Evolutionary conservation across 192 early-diverging fungal genomes (phyloP).

Genomic region (Lobosporangium transversale): DNA sequence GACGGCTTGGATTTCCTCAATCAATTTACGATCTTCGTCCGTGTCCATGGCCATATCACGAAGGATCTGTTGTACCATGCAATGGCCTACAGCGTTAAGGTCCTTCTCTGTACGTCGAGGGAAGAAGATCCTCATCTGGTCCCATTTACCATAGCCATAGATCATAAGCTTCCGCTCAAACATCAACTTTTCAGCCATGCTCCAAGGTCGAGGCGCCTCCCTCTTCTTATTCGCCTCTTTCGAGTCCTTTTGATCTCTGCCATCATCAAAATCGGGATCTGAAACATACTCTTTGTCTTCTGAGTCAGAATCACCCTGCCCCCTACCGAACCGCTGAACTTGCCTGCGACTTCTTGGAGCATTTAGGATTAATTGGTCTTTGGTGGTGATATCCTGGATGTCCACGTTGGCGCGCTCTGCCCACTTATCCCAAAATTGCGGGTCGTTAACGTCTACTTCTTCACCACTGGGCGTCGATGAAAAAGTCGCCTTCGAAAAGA

Average conservation of each 20-base stretch:
- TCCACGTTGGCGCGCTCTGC: conserved; percentile 80
- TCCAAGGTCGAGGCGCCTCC: conserved; percentile 59
- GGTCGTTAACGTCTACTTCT: conserved; percentile 84
- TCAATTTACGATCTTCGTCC: conserved; percentile 67
- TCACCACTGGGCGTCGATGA: conserved; percentile 45
- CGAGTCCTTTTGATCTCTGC: conserved; percentile 26
- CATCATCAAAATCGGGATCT: conserved; percentile 58
- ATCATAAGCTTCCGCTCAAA: conserved; percentile 72
- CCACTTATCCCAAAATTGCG: conserved; percentile 91
- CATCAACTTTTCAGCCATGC: conserved; percentile 63
- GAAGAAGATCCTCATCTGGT: conserved; percentile 67
- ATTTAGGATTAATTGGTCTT: conserved; percentile 73
- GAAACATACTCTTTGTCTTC: conserved; percentile 59
- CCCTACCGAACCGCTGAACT: conserved; percentile 60
- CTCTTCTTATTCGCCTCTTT: conserved; percentile 35
- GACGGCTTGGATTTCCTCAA: conserved; percentile 69
- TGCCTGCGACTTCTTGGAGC: conserved; percentile 73
- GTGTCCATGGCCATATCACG: conserved; percentile 59
- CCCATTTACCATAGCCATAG: conserved; percentile 70
- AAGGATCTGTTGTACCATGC: conserved; percentile 62
- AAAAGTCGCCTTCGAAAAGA: conserved; percentile 91
- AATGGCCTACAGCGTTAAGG: conserved; percentile 65
- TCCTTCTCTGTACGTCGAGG: conserved; percentile 66
- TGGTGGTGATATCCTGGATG: conserved; percentile 61
- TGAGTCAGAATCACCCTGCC: conserved; percentile 52